phyloP scores from a whole-genome alignment of 768 basidiomycete species.

The Kondoa subrosea region DNA sequence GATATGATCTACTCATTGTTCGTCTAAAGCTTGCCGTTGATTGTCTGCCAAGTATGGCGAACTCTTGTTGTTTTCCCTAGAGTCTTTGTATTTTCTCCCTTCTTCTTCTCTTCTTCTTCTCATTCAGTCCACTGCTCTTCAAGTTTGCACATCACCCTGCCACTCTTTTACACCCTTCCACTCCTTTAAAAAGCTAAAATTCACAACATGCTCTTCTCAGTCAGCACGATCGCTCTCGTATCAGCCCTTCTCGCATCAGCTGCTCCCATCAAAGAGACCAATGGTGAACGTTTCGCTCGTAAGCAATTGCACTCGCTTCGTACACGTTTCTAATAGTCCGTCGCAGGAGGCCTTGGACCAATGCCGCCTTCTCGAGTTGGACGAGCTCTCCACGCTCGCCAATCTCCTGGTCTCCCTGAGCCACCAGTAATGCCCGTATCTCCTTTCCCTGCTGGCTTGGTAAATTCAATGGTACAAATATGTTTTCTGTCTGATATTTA shows the following conservation, averaged over 20 bases:
- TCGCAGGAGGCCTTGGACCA: not conserved
- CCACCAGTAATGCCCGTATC: not conserved
- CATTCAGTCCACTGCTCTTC: not conserved
- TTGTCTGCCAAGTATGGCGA: no score
- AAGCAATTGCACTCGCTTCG: not conserved
- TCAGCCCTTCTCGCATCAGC: not conserved
- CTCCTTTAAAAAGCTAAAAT: not conserved
- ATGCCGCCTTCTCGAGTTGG: not conserved
- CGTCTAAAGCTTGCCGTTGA: no score
- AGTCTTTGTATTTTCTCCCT: no score
- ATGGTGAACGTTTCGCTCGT: not conserved
- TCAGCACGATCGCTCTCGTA: not conserved
- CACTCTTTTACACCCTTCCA: not conserved
- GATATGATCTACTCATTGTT: no score
- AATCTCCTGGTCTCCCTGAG: not conserved
- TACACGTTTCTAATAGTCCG: not conserved
- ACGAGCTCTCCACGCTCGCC: not conserved
- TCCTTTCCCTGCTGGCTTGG: not conserved
- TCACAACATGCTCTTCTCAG: not conserved
- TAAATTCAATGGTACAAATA: no score
- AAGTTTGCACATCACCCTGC: not conserved
- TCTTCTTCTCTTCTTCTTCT: not conserved
- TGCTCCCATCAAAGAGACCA: not conserved
- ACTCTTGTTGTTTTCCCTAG: no score
- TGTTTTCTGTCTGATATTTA: no score